Evolutionary conservation across 148 eudicot species (phyloP).

Genomic region (Dianthus caryophyllus): DNA sequence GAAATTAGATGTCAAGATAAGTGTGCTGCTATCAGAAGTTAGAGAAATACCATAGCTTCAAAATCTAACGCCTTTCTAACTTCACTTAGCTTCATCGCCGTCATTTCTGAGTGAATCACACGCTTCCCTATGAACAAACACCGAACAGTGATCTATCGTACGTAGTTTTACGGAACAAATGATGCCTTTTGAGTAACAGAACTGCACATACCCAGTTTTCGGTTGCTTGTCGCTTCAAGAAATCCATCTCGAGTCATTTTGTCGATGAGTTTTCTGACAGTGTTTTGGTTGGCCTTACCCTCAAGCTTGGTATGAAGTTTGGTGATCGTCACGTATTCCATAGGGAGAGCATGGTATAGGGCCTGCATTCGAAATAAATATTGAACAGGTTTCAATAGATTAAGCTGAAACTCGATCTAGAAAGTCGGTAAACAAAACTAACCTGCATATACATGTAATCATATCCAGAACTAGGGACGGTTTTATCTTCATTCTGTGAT

Average conservation of each 20-base stretch:
- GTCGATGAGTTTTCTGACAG: conserved; percentile 69
- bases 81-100: conserved; percentile 76
- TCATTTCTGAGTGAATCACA: conserved; percentile 72
- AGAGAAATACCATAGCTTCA: conserved; percentile 52
- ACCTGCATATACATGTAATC: conserved; percentile 92
- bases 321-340: conserved; percentile 63
- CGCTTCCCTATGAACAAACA: conserved; percentile 62
- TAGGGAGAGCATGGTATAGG: conserved; percentile 75
- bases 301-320: conserved; percentile 83
- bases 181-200: not conserved
- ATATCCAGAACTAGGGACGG: conserved; percentile 33
- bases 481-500: conserved; percentile 29
- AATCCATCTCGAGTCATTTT: conserved; percentile 84
- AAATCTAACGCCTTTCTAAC: conserved; percentile 51
- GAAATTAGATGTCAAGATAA: not conserved
- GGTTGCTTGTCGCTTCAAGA: conserved; percentile 63
- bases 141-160: not conserved
- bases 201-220: conserved; percentile 60
- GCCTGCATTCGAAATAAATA: conserved; percentile 50
- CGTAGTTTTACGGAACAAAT: not conserved
- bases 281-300: conserved; percentile 57
- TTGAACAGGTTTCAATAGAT: conserved; percentile 7
- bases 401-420: not conserved
- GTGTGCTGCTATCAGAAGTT: conserved; percentile 13
- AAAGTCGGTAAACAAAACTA: conserved; percentile 9